phyloP scores from a whole-genome alignment of 2,329 filamentous ascomycete genomes.

The Hypoxylon sp. region DNA sequence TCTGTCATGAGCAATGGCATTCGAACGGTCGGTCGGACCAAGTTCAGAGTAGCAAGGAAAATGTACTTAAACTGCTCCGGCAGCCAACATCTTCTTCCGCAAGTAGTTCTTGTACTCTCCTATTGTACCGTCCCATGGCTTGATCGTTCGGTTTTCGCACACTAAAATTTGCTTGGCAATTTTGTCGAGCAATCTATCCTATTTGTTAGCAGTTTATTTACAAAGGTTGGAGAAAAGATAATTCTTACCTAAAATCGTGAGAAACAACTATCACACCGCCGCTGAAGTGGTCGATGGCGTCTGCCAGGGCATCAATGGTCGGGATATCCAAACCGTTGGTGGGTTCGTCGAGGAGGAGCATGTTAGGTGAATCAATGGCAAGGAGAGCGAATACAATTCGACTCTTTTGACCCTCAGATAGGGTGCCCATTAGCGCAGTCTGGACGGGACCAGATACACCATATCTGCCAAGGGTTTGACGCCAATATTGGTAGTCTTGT shows the following conservation, averaged over 20 bases:
- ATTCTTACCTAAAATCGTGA: slow-evolving; percentile 94
- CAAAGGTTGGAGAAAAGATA: slow-evolving; percentile 16
- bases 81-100: slow-evolving; percentile 97
- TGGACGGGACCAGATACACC: slow-evolving; percentile 93
- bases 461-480: slow-evolving; percentile 95
- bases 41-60: slow-evolving; percentile 7
- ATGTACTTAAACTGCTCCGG: slow-evolving; percentile 82
- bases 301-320: slow-evolving; percentile 96
- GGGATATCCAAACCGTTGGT: slow-evolving; percentile 99
- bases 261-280: slow-evolving; percentile 98
- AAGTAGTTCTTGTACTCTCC: slow-evolving; percentile 98
- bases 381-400: slow-evolving; percentile 98
- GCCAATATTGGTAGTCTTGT: slow-evolving; percentile 99
- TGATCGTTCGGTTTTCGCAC: slow-evolving; percentile 97
- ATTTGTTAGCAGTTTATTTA: slow-evolving; percentile 39
- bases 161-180: slow-evolving; percentile 99
- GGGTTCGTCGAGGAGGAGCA: slow-evolving; percentile 97
- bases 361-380: slow-evolving; percentile 96
- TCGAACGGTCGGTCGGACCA: slow-evolving; percentile 3
- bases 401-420: slow-evolving; percentile 97
- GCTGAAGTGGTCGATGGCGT: slow-evolving; percentile 96
- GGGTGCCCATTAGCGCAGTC: slow-evolving; percentile 96
- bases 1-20: not conserved
- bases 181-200: slow-evolving; percentile 89
- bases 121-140: slow-evolving; percentile 89